A percentile compares a stretch with the other conserved stretches of the same genome.
Evolutionary conservation across 75 land plant genomes (phyloP).

Genomic region (Selaginella moellendorffii): DNA sequence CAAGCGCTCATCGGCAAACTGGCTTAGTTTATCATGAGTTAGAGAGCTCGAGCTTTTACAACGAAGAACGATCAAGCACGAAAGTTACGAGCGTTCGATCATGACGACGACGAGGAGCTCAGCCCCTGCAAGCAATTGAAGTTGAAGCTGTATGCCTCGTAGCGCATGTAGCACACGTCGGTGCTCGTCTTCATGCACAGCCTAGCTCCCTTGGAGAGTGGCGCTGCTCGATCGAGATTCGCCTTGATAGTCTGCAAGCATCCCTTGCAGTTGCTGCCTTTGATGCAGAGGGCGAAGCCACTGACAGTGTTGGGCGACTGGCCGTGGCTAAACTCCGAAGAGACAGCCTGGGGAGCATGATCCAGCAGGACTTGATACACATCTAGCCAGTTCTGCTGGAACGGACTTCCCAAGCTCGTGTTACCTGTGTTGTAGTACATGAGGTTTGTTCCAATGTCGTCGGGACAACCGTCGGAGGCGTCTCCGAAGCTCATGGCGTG

Average conservation of each 20-base stretch:
- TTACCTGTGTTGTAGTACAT: neutral
- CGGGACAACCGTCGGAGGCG: neutral
- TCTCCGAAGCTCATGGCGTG: no score
- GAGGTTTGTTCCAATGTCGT: neutral
- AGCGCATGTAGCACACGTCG: neutral
- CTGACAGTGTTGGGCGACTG: neutral
- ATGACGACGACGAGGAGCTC: neutral
- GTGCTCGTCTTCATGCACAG: neutral
- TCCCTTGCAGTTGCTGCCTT: neutral
- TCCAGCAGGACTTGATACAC: neutral
- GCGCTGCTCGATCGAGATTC: neutral
- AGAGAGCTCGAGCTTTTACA: neutral
- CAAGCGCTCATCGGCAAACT: slow-evolving; percentile 10
- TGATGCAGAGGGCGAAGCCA: neutral
- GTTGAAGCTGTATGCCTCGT: neutral
- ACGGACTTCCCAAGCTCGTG: neutral
- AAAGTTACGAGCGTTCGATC: neutral
- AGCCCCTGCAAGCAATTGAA: neutral
- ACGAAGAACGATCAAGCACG: neutral
- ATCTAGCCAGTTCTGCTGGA: neutral
- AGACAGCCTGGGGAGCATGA: neutral
- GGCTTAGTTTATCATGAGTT: no score
- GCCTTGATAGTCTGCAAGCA: neutral
- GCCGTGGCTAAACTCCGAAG: neutral
- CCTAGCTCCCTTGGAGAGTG: neutral